Base-by-base conservation (phyloP, 2,329 filamentous ascomycete species). In the Alternaria dauci region DNA sequence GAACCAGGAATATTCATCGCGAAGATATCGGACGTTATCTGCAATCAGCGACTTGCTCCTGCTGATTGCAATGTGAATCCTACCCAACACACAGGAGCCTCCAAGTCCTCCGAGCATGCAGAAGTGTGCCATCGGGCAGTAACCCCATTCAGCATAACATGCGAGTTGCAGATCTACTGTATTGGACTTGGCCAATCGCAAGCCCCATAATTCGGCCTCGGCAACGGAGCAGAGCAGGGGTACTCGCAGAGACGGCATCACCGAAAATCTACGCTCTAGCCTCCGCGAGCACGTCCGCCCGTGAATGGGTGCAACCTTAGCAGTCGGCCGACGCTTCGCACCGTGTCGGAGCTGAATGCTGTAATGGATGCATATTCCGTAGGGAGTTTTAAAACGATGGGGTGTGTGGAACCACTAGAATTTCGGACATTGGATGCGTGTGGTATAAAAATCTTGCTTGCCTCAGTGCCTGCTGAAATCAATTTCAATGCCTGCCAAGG, bases 291-390 rank as follows among this genome's bases (percentile, higher is more conserved):
- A 26, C 36, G 34, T 38, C 34, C 50, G 39, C 20, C 39, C 20
- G 39, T 8, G 20, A 36, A 51, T 32, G 39, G 28, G 32, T 52
- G 55, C 18, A n/a, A 52, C 47, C 47, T 51, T 20, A 57, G 41
- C 47, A 23, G 26, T 51, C 41, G 32, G 34, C 36, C 52, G 36
- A 25, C 52, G 38, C 30, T 30, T 30, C 36, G 32, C 23, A 47
- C 36, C 32, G 43, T 38, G 38, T 39, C 58, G 58, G 58, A 52
- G 47, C 53, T 39, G 25, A 60, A n/a, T 57, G 47, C 58, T 44
- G 28, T 14, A 52, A 52, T n/a, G 38, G n/a, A 46, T 48, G 25
- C 26, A 41, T 20, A 25, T 46, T n/a, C 57, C 57, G 52, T 51
- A 14, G 11, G 18, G 30, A 23, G 11, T 43, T 44, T 11, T 44